phyloP scores from a whole-genome alignment of 179 eudicot species.

The Spergularia azorica region DNA sequence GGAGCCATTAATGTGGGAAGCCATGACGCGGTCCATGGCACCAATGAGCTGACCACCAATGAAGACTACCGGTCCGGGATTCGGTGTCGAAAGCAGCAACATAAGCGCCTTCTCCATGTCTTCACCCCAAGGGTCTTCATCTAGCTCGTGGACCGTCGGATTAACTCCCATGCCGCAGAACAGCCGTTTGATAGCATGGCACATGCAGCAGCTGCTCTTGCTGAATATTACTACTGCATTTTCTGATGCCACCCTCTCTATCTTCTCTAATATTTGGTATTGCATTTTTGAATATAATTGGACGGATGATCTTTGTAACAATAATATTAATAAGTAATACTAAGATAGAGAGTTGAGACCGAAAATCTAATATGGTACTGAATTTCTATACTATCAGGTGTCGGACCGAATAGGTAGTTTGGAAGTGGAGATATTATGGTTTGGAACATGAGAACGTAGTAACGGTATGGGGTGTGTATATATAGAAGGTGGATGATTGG shows the following conservation, averaged over 20 bases:
- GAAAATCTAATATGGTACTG: too few relatives aligned
- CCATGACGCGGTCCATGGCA: conserved; percentile 72
- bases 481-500: too few relatives aligned
- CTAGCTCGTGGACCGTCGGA: conserved; percentile 68
- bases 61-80: conserved; percentile 67
- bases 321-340: too few relatives aligned
- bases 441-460: neutral
- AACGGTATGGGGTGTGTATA: conserved; percentile 1
- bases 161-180: conserved; percentile 67
- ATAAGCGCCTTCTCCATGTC: conserved; percentile 58
- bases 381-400: too few relatives aligned
- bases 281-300: conserved; percentile 3
- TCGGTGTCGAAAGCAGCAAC: conserved; percentile 36
- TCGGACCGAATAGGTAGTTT: neutral
- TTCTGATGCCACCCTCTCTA: conserved; percentile 52
- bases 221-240: conserved; percentile 81
- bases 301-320: too few relatives aligned
- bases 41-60: conserved; percentile 73
- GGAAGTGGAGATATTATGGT: neutral
- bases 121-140: conserved; percentile 52
- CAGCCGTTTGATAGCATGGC: conserved; percentile 63
- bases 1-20: conserved; percentile 74
- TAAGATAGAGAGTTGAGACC: too few relatives aligned
- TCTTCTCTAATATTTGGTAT: conserved; percentile 40
- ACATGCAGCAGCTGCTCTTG: conserved; percentile 67